phyloP scores from a whole-genome alignment of 2,329 filamentous ascomycete genomes.

The Sarocladium oryzae region DNA sequence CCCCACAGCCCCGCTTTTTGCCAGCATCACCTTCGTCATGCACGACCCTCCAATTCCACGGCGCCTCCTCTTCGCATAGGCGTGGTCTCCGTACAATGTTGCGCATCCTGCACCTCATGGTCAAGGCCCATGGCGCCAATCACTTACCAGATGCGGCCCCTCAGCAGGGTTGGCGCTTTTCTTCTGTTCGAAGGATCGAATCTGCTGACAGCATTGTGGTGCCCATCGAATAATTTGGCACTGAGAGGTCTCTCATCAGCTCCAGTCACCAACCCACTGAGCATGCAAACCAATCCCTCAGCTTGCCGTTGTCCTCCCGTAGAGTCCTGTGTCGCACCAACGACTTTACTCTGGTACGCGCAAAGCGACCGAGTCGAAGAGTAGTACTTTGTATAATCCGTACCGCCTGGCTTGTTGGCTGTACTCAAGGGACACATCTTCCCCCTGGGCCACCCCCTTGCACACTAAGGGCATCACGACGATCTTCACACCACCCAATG shows the following conservation, averaged over 20 bases:
- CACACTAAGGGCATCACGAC: background rate
- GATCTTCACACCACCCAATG: slow-evolving; percentile 1
- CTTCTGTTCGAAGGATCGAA: background rate
- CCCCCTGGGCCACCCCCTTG: too few relatives aligned
- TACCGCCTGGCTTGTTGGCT: background rate
- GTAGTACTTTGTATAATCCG: background rate
- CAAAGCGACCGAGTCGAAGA: background rate
- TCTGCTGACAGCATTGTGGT: background rate
- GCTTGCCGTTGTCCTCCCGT: background rate
- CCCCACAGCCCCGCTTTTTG: slow-evolving; percentile 1
- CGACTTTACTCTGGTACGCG: background rate
- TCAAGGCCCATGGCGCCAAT: background rate
- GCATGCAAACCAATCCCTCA: background rate
- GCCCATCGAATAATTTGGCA: background rate
- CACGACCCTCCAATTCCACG: slow-evolving; percentile 9
- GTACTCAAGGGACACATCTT: too few relatives aligned
- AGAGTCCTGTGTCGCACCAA: background rate
- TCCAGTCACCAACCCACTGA: background rate
- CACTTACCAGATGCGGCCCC: background rate
- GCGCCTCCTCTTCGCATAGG: background rate
- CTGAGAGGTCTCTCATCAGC: too few relatives aligned
- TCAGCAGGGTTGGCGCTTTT: background rate
- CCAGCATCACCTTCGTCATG: slow-evolving; percentile 6
- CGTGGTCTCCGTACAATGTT: background rate
- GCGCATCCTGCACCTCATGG: background rate